phyloP scores from a whole-genome alignment of 2,329 filamentous ascomycete species.

The Ophiostoma novo-ulmi region DNA sequence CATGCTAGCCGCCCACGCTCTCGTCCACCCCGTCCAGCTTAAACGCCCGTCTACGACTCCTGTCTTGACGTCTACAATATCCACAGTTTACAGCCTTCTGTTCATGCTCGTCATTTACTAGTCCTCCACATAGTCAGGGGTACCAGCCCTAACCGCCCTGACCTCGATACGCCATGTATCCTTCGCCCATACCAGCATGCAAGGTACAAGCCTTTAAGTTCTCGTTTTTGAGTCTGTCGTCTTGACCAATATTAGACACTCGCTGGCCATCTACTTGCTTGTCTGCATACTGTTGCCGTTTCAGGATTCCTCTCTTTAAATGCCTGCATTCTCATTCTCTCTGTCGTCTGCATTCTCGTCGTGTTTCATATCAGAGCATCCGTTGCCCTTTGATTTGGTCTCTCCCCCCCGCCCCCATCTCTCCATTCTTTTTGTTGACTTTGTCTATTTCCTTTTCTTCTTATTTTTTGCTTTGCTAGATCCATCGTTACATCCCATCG shows the following conservation, averaged over 20 bases:
- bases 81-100: neutral
- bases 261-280: conserved; percentile 37
- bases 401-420: neutral
- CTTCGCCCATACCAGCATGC: neutral
- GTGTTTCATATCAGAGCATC: conserved; percentile 4
- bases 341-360: neutral
- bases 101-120: neutral
- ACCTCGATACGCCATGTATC: neutral
- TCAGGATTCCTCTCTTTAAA: conserved; percentile 36
- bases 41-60: neutral
- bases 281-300: conserved; percentile 49
- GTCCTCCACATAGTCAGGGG: neutral
- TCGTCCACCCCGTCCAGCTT: neutral
- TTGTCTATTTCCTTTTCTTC: no score
- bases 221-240: conserved; percentile 31
- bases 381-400: neutral
- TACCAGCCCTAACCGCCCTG: neutral
- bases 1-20: neutral
- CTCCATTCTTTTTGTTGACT: neutral
- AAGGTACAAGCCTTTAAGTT: neutral
- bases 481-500: neutral
- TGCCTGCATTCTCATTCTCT: neutral
- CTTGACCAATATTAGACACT: conserved; percentile 48
- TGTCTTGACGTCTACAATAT: neutral
- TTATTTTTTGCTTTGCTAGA: no score